Percentiles rank a stretch among this genome's conserved stretches.
Conservation (phyloP, 2,329 filamentous ascomycete species). For the Aspergillus hortae region DNA sequence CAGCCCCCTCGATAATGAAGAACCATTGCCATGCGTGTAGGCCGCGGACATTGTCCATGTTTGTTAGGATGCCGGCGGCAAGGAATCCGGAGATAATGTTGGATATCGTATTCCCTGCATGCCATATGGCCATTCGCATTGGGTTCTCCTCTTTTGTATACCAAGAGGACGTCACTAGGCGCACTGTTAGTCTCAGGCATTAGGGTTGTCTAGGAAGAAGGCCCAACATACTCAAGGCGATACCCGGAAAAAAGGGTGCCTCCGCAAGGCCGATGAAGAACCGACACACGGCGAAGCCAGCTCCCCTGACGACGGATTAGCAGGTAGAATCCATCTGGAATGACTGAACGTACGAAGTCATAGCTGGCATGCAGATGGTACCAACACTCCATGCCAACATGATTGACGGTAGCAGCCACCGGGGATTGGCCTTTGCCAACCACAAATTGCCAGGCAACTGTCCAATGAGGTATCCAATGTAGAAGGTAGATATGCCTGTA, state of each 20-base stretch:
- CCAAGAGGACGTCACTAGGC: not conserved
- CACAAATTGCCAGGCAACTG: not conserved
- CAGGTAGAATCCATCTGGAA: not conserved
- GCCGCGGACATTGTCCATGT: not conserved
- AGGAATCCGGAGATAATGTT: conserved; percentile 1
- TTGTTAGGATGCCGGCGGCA: not conserved
- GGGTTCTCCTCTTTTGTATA: not conserved
- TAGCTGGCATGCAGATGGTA: not conserved
- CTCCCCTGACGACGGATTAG: not conserved
- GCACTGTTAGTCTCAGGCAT: not conserved
- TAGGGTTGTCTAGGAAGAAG: not conserved
- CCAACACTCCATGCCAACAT: not conserved
- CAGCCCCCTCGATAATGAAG: not conserved
- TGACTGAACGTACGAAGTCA: not conserved
- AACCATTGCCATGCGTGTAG: not conserved
- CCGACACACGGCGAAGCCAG: not conserved
- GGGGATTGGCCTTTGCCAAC: not conserved
- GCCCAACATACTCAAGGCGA: not conserved
- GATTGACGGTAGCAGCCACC: not conserved
- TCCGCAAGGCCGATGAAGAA: not conserved
- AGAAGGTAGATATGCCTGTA: not conserved
- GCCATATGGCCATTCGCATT: not conserved
- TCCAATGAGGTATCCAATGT: not conserved
- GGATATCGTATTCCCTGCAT: not conserved
- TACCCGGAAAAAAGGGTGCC: not conserved